Evolutionary conservation across 768 basidiomycete species (phyloP).

Genomic region (Sporobolomyces pararoseus): DNA sequence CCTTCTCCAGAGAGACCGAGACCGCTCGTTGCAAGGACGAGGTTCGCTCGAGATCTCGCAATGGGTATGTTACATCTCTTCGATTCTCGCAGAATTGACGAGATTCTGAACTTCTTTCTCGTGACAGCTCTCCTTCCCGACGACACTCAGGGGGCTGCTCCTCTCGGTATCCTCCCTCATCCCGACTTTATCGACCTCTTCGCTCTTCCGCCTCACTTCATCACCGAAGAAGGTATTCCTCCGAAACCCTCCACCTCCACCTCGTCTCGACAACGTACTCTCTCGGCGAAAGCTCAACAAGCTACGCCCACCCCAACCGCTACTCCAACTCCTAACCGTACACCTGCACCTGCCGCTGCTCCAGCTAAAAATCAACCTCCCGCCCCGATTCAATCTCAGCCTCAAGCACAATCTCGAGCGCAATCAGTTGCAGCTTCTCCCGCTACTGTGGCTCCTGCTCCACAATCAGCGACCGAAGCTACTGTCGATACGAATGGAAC

Average conservation of each 20-base stretch:
- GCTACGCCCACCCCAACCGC: neutral
- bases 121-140: conserved; percentile 28
- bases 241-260: neutral
- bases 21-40: neutral
- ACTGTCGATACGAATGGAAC: neutral
- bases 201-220: conserved; percentile 23
- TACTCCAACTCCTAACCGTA: neutral
- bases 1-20: neutral
- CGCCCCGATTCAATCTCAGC: too few species aligned
- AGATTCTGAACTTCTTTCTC: neutral
- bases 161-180: conserved; percentile 8
- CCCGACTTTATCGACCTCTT: conserved; percentile 25
- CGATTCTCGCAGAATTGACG: neutral
- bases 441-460: too few species aligned
- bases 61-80: neutral
- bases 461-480: neutral
- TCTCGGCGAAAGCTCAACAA: neutral
- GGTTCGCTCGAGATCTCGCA: conserved; percentile 2
- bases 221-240: conserved; percentile 23
- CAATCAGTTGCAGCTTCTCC: too few species aligned
- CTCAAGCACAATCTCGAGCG: too few species aligned
- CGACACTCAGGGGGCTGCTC: conserved; percentile 6
- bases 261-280: neutral
- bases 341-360: neutral
- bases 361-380: neutral